Percentiles rank a stretch among this genome's conserved stretches.
phyloP scores from a whole-genome alignment of 2,329 filamentous ascomycete genomes.

The Cladophialophora bantiana region DNA sequence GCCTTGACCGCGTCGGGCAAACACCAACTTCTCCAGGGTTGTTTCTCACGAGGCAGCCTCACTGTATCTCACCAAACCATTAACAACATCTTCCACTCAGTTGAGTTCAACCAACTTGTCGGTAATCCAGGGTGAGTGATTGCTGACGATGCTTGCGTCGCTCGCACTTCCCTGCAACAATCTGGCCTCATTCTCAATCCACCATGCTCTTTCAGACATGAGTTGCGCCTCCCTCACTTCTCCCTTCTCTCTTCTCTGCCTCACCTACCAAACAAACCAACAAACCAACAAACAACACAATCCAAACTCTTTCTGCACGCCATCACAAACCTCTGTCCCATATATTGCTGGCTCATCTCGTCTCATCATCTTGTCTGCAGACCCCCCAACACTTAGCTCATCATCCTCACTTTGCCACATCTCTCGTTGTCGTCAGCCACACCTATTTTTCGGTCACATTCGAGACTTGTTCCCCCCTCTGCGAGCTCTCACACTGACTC shows the following conservation, averaged over 20 bases:
- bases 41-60: constrained; percentile 2
- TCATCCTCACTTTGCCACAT: neutral
- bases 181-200: neutral
- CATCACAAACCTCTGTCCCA: neutral
- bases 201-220: neutral
- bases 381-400: neutral
- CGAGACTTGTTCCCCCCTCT: neutral
- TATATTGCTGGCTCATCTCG: neutral
- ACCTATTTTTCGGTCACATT: neutral
- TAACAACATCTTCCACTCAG: neutral
- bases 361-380: neutral
- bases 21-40: neutral
- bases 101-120: neutral
- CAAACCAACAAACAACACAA: constrained; percentile 12
- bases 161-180: neutral
- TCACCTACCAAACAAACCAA: constrained; percentile 11
- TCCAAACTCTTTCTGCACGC: neutral
- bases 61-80: neutral
- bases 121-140: neutral
- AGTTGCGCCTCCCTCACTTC: neutral
- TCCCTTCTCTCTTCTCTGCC: constrained; percentile 17
- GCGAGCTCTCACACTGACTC: constrained; percentile 19
- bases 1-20: neutral
- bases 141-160: neutral
- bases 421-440: neutral